Conservation (phyloP, 31 red algal genomes). For the Asparagopsis taxiformis region DNA sequence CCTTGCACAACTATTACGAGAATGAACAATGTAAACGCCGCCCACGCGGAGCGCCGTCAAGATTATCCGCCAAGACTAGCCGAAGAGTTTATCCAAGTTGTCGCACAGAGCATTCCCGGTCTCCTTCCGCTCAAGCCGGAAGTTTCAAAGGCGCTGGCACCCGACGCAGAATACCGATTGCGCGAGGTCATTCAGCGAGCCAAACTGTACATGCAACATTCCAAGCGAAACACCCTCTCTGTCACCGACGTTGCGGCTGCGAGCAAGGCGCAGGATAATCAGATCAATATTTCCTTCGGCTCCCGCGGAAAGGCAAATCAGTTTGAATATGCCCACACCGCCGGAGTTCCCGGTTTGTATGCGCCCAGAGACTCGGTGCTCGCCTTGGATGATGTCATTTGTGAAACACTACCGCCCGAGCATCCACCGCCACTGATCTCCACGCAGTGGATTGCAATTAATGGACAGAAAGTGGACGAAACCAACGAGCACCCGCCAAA, state of each 20-base stretch:
- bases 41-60: neutral
- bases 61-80: slow-evolving; percentile 2
- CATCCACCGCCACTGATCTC: neutral
- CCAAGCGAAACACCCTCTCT: slow-evolving; percentile 23
- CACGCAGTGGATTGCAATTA: neutral
- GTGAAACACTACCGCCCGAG: neutral
- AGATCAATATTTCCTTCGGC: slow-evolving; percentile 1
- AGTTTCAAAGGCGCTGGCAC: slow-evolving; percentile 29
- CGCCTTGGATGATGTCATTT: neutral
- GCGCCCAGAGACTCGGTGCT: neutral
- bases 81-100: slow-evolving; percentile 35
- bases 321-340: slow-evolving; percentile 22
- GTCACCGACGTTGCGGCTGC: slow-evolving; percentile 19
- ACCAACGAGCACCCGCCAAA: neutral
- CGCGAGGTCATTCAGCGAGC: slow-evolving; percentile 40
- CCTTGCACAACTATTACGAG: no score
- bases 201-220: slow-evolving; percentile 52
- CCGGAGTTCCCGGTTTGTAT: neutral
- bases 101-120: slow-evolving; percentile 38
- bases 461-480: neutral
- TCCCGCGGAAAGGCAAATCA: neutral
- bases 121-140: slow-evolving; percentile 10
- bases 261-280: slow-evolving; percentile 5
- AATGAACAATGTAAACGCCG: neutral
- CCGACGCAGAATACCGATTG: slow-evolving; percentile 45